Evolutionary conservation across 495 filamentous ascomycete species (phyloP), one percentile per base, ranked within the genome.

Genomic region (Trichodelitschia bisporula): DNA sequence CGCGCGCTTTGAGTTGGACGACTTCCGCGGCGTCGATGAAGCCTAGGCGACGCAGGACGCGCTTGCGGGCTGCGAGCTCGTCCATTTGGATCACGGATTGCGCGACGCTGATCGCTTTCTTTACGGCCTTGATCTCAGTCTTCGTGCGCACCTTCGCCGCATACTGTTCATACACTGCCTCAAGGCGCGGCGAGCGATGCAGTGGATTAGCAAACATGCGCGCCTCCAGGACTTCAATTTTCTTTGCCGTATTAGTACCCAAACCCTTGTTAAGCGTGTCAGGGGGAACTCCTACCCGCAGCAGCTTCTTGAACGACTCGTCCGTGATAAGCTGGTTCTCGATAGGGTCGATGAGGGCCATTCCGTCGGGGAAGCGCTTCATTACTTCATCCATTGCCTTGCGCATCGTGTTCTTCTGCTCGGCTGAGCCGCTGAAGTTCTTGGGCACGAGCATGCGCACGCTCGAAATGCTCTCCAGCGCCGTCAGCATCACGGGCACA

Each of bases 141-240:
- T 51, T 57, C 6, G 82, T 40, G n/a, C 66, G 62, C 12, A 86
- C 61, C 55, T 97, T 97, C 36, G 58, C 56, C 9, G 66, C 61
- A 42, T 92, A 92, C 46, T 75, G 69, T 18, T 80, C 64, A 56
- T 79, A 97, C 9, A 95, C 57, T 23, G 72, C 69, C 2, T 69
- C 59, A 19, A 97, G 55, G 9, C 79, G 61, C 2, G 80, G 74
- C 3, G 83, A 90, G 37, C 79, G 75, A 50, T 93, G 79, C 17
- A 97, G 60, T 10, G 84, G 79, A 41, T 90, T 92, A 9, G 71
- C 54, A 4, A 92, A 50, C n/a, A 97, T 56, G 17, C 72, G 66
- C n/a, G 82, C 78, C 48, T 97, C 89, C 4, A 95, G 64, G 16
- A 92, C 76, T 46, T 97, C 89, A 35, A 95, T 92, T 67, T 92